A percentile compares a stretch with the other conserved stretches of the same genome.
phyloP scores from a whole-genome alignment of 139 green algal species.

The Closterium sp. region DNA sequence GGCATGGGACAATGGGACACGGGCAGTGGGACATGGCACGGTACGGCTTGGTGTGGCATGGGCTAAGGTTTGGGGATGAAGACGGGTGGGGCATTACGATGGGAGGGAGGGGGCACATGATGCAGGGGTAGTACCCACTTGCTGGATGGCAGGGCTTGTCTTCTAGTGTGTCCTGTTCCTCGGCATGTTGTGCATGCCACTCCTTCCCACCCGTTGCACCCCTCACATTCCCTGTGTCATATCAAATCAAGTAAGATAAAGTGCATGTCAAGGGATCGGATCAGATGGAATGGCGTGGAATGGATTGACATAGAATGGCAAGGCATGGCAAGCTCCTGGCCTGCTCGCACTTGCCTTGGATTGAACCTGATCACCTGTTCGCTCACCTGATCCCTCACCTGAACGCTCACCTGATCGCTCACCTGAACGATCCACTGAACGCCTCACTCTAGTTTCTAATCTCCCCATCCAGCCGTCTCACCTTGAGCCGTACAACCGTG shows the following conservation, averaged over 20 bases:
- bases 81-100: no score
- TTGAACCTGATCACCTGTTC: no score
- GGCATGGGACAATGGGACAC: background rate
- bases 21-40: background rate
- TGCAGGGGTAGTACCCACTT: background rate
- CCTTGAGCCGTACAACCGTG: background rate
- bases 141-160: background rate
- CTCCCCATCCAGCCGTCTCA: no score
- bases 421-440: no score
- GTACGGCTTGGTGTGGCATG: background rate
- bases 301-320: no score
- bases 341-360: no score
- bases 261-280: background rate
- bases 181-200: background rate
- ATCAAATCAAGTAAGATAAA: background rate
- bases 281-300: no score
- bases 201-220: conserved; percentile 9
- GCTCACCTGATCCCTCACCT: no score
- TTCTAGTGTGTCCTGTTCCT: background rate
- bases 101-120: background rate
- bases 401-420: no score
- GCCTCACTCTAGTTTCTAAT: no score
- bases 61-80: background rate
- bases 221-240: background rate
- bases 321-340: no score